Base-by-base conservation (phyloP, 331 rosid species). In the Telfairia occidentalis region DNA sequence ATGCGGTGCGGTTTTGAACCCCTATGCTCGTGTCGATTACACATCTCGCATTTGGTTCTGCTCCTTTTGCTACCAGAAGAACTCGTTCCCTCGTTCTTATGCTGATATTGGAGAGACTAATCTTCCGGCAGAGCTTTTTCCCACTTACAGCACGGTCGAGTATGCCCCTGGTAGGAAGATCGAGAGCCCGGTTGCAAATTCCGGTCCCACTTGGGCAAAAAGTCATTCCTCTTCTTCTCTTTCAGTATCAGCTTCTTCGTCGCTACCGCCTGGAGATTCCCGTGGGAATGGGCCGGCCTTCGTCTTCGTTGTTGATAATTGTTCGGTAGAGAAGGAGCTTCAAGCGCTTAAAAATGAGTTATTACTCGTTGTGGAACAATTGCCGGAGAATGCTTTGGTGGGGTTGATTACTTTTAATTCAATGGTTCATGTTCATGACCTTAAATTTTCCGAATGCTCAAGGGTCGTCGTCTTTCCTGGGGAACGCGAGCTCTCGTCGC, bases 71-170 rank as follows among this genome's bases (percentile, higher is more conserved):
- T 86, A 71, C 65, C 82, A 73, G 10, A 83, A 87, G 54, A 93
- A 91, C 71, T 74, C 85, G 2, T 93, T 90, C 45, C 96, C 96
- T 53, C 88, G 84, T 58, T 87, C 98, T 1, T 88, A 88, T 80
- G 78, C 89, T 40, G 79, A 76, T 63, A 86, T 90, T 59, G 91
- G 89, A 10, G 95, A 91, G 67, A 86, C 96, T 54, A 91, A 87
- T 65, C 96, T 93, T 66, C 98, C 98, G 11, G 98, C 98, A 2
- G 96, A 93, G 85, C 98, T 93, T 49, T 93, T 89, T 74, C 98
- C 97, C 1, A 91, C 97, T 18, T 93, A 91, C 77, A 88, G 92
- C 80, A 78, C 92, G 26, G 97, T 93, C 35, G 97, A 93, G 45
- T 91, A 93, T 80, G 84, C 92, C 32, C 87, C 86, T 13, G 77